Base-by-base conservation (phyloP, 2,329 filamentous ascomycete genomes). In the Diaporthe sp. region DNA sequence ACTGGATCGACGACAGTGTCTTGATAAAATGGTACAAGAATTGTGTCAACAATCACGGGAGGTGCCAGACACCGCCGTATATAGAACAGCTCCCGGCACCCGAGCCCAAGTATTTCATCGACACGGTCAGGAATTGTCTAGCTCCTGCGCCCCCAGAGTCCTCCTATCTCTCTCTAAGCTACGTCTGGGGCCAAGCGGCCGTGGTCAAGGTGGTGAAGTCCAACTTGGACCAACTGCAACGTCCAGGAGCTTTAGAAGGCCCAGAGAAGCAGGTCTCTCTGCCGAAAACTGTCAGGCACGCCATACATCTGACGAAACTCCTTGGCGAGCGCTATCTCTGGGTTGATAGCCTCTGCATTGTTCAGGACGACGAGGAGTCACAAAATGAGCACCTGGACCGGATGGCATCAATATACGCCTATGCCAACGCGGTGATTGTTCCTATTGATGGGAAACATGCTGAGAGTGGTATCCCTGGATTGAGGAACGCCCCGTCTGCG, bases 301-400 rank as follows among this genome's bases (percentile, higher is more conserved):
- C 72, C 12, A 69, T 74, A n/a, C 31, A 58, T 7, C n/a, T 74
- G 39, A 46, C 57, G 8, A 37, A 22, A 19, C 9, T 25, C 3
- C 17, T 74, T 51, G 72, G 72, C 9, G 72, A 74, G 39, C 61
- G 72, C 28, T 74, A 74, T 49, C 51, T 74, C 8, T 74, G 72
- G 72, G 61, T 51, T 7, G 72, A 74, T 17, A 57, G 49, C 17
- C 46, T 74, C 22, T 74, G 72, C 28, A 67, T 74, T 31, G 49
- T 69, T 8, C 59, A 49, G 19, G 61, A 65, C 6, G 61, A 74
- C 39, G 46, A 67, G 17, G 19, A 46, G 25, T 37, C 53, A 12
- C 53, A 68, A 31, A 65, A 51, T 28, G 28, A 37, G 2, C 31
- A 74, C 19, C 39, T 74, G 9, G 51, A 58, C n/a, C 22, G 28